phyloP scores from a whole-genome alignment of 257 asterid species.

The Solanum chaucha region DNA sequence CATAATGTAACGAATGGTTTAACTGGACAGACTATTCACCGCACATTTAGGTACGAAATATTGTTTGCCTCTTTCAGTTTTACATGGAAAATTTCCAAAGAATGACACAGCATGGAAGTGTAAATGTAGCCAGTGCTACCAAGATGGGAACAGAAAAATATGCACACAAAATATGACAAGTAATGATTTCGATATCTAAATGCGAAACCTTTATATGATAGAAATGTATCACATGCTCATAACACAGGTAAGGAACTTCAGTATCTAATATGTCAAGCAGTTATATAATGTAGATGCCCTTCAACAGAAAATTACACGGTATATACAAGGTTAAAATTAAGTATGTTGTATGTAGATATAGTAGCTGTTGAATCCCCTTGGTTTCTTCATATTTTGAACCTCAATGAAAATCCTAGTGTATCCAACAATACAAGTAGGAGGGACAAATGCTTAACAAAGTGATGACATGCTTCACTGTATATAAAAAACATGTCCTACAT shows the following conservation, averaged over 20 bases:
- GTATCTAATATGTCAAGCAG: neutral
- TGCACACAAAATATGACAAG: neutral
- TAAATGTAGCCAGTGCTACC: neutral
- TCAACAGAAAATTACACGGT: neutral
- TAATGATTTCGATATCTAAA: neutral
- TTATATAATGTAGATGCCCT: neutral
- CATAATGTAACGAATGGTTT: slow-evolving; percentile 41
- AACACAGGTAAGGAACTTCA: neutral
- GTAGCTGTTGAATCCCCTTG: neutral
- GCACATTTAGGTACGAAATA: slow-evolving; percentile 59
- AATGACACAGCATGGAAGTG: neutral
- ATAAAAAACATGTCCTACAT: neutral
- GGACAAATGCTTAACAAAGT: neutral
- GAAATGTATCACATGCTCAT: neutral
- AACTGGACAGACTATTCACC: slow-evolving; percentile 44
- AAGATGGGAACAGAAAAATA: neutral
- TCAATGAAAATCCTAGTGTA: too few species aligned
- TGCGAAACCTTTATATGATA: neutral
- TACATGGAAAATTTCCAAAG: neutral
- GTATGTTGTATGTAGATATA: neutral
- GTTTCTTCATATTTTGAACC: neutral
- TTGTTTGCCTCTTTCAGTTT: neutral
- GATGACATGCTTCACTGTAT: neutral
- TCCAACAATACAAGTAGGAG: neutral
- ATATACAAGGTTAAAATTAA: neutral